phyloP scores from a whole-genome alignment of 2,329 filamentous ascomycete genomes.

The Fusarium sp. region DNA sequence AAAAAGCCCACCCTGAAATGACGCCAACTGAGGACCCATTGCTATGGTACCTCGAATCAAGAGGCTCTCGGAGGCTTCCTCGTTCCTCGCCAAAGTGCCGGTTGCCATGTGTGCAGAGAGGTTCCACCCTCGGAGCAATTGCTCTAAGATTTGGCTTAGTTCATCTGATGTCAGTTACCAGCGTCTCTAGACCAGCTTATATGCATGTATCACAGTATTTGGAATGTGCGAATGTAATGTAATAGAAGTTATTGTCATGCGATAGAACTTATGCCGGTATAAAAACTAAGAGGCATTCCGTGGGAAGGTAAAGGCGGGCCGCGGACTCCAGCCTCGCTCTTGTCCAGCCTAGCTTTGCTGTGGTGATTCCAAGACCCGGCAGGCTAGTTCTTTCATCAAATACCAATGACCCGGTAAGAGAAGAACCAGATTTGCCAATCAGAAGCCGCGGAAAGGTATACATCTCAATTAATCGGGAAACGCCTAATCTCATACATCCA shows the following conservation, averaged over 20 bases:
- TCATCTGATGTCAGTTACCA: slow-evolving; percentile 7
- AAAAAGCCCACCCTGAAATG: slow-evolving; percentile 32
- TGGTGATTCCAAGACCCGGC: background rate
- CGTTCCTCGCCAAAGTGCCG: background rate
- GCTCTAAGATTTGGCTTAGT: slow-evolving; percentile 8
- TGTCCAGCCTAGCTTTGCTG: background rate
- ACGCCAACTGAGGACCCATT: slow-evolving; percentile 36
- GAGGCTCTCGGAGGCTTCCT: slow-evolving; percentile 7
- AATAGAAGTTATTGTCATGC: background rate
- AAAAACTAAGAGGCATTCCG: background rate
- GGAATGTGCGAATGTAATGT: background rate
- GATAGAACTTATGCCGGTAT: slow-evolving; percentile 4
- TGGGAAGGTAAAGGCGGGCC: background rate
- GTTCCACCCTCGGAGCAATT: slow-evolving; percentile 19
- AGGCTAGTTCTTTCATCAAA: background rate
- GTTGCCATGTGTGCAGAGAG: slow-evolving; percentile 8
- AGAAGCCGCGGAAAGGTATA: slow-evolving; percentile 43
- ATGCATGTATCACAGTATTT: background rate
- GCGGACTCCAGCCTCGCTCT: background rate
- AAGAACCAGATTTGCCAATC: background rate
- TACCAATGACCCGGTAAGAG: background rate
- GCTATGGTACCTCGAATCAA: slow-evolving; percentile 5
- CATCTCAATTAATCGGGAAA: slow-evolving; percentile 61
- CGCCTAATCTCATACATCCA: slow-evolving; percentile 61
- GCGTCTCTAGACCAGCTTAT: background rate